phyloP scores from a whole-genome alignment of 2,329 filamentous ascomycete species.

The Penicillium sp. region DNA sequence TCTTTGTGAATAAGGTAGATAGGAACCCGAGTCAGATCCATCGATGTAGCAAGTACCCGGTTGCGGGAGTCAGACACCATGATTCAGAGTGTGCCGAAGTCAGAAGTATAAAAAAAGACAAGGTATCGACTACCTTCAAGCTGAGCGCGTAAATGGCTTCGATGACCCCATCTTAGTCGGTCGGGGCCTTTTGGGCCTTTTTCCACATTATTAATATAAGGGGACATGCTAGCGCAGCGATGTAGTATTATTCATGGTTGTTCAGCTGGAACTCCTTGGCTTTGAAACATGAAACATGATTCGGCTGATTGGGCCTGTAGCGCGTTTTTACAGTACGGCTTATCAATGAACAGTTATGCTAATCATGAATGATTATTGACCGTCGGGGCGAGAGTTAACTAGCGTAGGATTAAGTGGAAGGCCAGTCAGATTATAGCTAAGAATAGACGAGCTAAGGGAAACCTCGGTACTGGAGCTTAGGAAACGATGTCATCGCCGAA shows the following conservation, averaged over 20 bases:
- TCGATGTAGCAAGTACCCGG: not conserved
- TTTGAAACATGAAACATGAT: not conserved
- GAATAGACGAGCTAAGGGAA: slow-evolving; percentile 1
- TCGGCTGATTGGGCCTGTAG: not conserved
- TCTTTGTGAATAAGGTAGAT: not conserved
- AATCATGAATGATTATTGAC: not conserved
- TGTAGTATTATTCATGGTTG: not conserved
- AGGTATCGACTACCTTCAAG: not conserved
- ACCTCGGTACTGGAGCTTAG: not conserved
- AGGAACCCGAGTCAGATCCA: not conserved
- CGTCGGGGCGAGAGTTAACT: not conserved
- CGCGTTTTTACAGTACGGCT: not conserved
- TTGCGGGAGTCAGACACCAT: not conserved
- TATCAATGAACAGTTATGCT: not conserved
- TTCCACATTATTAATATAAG: not conserved
- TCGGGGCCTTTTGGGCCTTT: not conserved
- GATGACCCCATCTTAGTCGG: slow-evolving; percentile 4
- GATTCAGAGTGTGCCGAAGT: not conserved
- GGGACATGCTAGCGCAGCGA: not conserved
- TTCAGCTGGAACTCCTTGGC: not conserved
- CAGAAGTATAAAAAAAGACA: not conserved
- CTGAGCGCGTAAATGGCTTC: not conserved
- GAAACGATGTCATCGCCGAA: not conserved
- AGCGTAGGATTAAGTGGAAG: not conserved
- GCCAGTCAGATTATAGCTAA: slow-evolving; percentile 8